Percentiles rank a stretch among this genome's conserved stretches.
phyloP scores from a whole-genome alignment of 2,329 filamentous ascomycete species.

The Aspergillus novoparasiticus region DNA sequence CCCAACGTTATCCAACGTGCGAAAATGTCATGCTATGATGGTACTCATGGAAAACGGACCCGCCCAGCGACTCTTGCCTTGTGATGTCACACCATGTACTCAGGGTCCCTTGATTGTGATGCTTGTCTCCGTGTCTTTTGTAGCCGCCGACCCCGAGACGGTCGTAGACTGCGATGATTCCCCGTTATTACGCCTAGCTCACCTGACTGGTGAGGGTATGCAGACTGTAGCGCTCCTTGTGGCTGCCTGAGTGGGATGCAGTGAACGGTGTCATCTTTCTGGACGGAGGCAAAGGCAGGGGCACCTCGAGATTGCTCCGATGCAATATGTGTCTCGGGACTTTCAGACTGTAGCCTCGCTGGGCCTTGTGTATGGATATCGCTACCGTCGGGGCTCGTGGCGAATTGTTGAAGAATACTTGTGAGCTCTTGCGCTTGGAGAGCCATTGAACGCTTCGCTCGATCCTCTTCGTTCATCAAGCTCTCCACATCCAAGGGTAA shows the following conservation, averaged over 20 bases:
- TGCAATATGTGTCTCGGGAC: neutral
- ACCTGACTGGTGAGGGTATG: neutral
- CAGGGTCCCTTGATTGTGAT: slow-evolving; percentile 2
- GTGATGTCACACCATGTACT: slow-evolving; percentile 5
- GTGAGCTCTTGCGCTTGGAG: slow-evolving; percentile 49
- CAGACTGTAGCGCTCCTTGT: neutral
- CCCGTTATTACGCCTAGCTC: neutral
- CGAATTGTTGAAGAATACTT: slow-evolving; percentile 3
- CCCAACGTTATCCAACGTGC: neutral
- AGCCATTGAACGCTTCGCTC: slow-evolving; percentile 70
- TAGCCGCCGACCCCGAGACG: slow-evolving; percentile 5
- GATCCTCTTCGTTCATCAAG: slow-evolving; percentile 78
- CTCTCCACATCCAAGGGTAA: slow-evolving; percentile 71
- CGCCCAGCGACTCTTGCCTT: neutral
- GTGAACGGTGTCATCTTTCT: neutral
- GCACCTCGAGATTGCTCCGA: neutral
- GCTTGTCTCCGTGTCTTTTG: slow-evolving; percentile 6
- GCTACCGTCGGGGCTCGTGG: slow-evolving; percentile 4
- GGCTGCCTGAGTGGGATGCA: neutral
- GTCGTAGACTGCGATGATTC: neutral
- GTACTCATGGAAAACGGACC: neutral
- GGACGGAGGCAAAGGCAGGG: neutral
- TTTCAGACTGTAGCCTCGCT: no score
- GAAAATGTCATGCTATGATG: neutral
- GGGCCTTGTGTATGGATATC: neutral